Conservation (phyloP, 495 filamentous ascomycete genomes). For the Cercophora sp. region DNA sequence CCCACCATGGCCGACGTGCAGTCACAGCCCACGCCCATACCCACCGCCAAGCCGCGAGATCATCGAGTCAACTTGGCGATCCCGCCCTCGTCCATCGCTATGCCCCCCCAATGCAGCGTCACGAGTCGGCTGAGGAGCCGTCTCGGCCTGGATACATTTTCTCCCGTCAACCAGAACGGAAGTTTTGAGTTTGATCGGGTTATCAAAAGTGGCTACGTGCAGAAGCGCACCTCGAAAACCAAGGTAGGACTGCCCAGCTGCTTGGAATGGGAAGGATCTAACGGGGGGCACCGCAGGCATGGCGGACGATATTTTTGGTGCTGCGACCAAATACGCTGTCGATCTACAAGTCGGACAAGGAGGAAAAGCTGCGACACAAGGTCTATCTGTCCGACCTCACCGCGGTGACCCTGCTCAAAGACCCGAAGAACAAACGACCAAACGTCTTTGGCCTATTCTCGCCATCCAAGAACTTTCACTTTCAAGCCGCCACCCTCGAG, state of each 20-base stretch:
- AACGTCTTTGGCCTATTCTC: constrained; percentile 94
- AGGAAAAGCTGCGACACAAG: constrained; percentile 82
- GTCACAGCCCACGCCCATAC: constrained; percentile 21
- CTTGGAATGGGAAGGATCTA: constrained; percentile 6
- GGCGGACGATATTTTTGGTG: constrained; percentile 87
- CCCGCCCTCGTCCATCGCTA: constrained; percentile 20
- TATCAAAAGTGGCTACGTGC: constrained; percentile 78
- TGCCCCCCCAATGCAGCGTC: constrained; percentile 16
- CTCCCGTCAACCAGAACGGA: constrained; percentile 87
- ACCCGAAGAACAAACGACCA: constrained; percentile 73
- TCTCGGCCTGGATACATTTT: constrained; percentile 27
- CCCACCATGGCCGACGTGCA: constrained; percentile 28
- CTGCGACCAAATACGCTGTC: constrained; percentile 90
- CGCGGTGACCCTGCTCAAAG: constrained; percentile 80
- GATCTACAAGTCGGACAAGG: constrained; percentile 88
- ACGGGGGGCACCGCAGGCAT: constrained; percentile 50
- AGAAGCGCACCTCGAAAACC: constrained; percentile 86
- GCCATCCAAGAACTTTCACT: constrained; percentile 83
- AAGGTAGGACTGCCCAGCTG: constrained; percentile 58
- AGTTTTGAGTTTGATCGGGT: constrained; percentile 93
- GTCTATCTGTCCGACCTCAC: constrained; percentile 86
- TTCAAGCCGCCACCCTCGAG: constrained; percentile 65
- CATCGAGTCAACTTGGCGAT: constrained; percentile 14
- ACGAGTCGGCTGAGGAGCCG: constrained; percentile 14
- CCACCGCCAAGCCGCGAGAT: constrained; percentile 16